Evolutionary conservation across 345 rosid genomes (phyloP), one percentile per base, ranked within the genome.

Genomic region (Zanthoxylum bungeanum): DNA sequence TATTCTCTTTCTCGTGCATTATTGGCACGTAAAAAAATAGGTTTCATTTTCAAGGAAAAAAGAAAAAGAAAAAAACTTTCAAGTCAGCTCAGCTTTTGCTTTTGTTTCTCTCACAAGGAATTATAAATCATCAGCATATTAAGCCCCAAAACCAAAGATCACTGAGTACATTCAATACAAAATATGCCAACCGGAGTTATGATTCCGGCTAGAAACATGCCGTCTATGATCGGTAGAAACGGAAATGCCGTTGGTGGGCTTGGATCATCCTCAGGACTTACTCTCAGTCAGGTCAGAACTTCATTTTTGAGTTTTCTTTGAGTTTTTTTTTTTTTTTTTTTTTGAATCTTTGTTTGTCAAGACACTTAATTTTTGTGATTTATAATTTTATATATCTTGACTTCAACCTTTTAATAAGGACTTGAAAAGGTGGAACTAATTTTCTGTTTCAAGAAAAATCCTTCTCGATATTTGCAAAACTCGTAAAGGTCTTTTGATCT

Each of bases 141-240:
- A 69, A 57, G 9, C 34, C 62, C 64, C 39, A 47, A 69, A 42
- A 40, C 42, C 56, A 27, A 31, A 31, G 22, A 21, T 39, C 40
- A 30, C 65, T 19, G 19, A 37, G 51, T 39, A n/a, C 5, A 50
- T 33, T 1, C 53, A 25, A 9, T n/a, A 42, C 25, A 75, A 77
- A 77, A 72, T 71, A 84, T 89, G 90, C 83, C 84, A 40, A 87
- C 87, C 71, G 92, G 90, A 63, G 75, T 77, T 25, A 80, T 84
- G 89, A 82, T 86, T 81, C 91, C 91, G 71, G 83, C 82, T 0
- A 86, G 86, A 82, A 82, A 85, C 74, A 78, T 79, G 87, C 77
- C 91, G 7, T 73, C 87, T 1, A 40, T 85, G 84, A 80, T 79
- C 21, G 80, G 80, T 36, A 55, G 78, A 50, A 80, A 80, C 75